Conservation (phyloP, 2,329 filamentous ascomycete genomes). For the Colletotrichum limetticola region DNA sequence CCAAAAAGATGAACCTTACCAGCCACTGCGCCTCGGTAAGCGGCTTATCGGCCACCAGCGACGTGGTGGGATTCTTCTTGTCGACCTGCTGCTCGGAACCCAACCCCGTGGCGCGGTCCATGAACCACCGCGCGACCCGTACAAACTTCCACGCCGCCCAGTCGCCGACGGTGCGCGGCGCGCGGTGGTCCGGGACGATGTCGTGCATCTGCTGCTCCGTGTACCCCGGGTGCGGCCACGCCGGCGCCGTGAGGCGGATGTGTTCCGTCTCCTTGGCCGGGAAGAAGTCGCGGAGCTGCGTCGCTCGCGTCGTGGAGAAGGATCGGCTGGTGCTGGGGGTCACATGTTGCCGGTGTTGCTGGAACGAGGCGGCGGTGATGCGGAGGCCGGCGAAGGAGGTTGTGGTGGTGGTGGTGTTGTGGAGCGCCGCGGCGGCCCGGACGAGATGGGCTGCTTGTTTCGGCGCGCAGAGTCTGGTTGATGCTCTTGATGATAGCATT, state of each 20-base stretch:
- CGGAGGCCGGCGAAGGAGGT: conserved; percentile 41
- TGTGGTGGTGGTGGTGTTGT: not conserved
- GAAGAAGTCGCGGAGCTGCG: conserved; percentile 69
- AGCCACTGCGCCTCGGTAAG: conserved; percentile 87
- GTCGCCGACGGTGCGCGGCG: conserved; percentile 79
- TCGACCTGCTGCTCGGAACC: conserved; percentile 76
- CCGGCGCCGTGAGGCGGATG: conserved; percentile 71
- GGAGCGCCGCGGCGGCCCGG: conserved; percentile 36
- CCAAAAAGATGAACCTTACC: conserved; percentile 77
- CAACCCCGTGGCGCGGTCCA: conserved; percentile 83
- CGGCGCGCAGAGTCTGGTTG: conserved; percentile 40
- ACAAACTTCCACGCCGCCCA: conserved; percentile 82
- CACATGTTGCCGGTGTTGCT: conserved; percentile 37
- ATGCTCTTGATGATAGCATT: conserved; percentile 44
- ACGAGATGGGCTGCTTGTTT: conserved; percentile 41
- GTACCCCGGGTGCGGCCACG: conserved; percentile 80
- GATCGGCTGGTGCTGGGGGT: conserved; percentile 37
- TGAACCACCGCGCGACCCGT: conserved; percentile 78
- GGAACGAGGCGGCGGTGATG: conserved; percentile 39
- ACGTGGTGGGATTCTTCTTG: conserved; percentile 65
- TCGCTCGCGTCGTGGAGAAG: conserved; percentile 62
- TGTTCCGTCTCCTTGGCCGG: conserved; percentile 68
- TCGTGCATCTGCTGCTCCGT: conserved; percentile 81
- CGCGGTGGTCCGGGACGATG: conserved; percentile 81
- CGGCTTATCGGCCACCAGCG: conserved; percentile 64